phyloP scores from a whole-genome alignment of 2,329 filamentous ascomycete species.

The Pseudocercospora macadamiae region DNA sequence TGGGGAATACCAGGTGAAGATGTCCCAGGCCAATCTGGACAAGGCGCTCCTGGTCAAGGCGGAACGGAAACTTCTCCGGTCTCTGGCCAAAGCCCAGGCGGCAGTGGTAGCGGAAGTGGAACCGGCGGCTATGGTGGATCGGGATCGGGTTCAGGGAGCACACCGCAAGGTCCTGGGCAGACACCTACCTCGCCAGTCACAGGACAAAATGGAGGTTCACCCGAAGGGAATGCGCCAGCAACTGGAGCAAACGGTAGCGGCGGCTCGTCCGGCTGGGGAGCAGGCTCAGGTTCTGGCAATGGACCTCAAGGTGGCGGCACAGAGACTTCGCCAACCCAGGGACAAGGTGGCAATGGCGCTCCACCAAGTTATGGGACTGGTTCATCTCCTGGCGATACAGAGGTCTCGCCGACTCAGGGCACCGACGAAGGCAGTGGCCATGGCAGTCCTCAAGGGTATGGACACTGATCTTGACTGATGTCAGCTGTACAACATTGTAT shows the following conservation, averaged over 20 bases:
- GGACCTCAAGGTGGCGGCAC: neutral
- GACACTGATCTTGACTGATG: neutral
- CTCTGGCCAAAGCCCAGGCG: neutral
- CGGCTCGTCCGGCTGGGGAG: too few relatives aligned
- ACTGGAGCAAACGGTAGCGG: neutral
- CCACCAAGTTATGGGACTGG: too few relatives aligned
- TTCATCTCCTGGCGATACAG: too few relatives aligned
- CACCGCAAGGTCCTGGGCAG: too few relatives aligned
- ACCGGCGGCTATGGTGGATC: neutral
- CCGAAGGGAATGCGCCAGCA: too few relatives aligned
- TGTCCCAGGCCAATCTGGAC: neutral
- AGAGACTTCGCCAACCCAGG: neutral
- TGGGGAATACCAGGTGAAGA: conserved; percentile 1
- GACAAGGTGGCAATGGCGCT: too few relatives aligned
- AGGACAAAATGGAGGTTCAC: neutral
- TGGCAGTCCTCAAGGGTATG: neutral
- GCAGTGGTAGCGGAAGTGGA: neutral
- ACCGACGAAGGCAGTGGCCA: neutral
- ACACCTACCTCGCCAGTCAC: neutral
- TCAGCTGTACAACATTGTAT: neutral
- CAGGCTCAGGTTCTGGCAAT: neutral
- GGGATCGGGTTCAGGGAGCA: too few relatives aligned
- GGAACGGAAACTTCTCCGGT: neutral
- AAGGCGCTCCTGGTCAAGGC: neutral
- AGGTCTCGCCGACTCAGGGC: too few relatives aligned